These are phyloP conservation scores for Mycena citricolor DNA, from an alignment of 1,284 basidiomycete genomes.

Conservation along the genomic window DNA sequence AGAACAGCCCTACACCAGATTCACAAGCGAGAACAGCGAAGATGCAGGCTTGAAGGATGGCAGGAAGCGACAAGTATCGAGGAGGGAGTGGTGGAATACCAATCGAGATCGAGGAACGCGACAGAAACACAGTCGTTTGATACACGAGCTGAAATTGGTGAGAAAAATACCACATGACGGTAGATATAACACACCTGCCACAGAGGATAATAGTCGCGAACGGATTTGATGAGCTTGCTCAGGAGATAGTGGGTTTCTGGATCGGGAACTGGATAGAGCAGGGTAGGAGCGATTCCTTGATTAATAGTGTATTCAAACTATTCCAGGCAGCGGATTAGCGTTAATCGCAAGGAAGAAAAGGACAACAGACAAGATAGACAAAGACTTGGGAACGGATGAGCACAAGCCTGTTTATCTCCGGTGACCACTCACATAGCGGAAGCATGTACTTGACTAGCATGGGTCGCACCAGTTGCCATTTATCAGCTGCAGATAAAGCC, in stretches of 20 bases:
- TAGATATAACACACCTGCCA: slow-evolving; percentile 66
- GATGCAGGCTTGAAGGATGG: slow-evolving; percentile 67
- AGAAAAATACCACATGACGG: neutral
- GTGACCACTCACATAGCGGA: slow-evolving; percentile 63
- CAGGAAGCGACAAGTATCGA: slow-evolving; percentile 70
- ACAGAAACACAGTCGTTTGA: slow-evolving; percentile 94
- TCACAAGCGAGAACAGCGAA: slow-evolving; percentile 63
- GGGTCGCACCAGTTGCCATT: slow-evolving; percentile 74
- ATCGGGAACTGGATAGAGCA: slow-evolving; percentile 85
- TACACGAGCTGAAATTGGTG: slow-evolving; percentile 39
- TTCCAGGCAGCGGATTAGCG: slow-evolving; percentile 19
- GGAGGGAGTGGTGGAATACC: slow-evolving; percentile 83
- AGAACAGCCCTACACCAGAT: slow-evolving; percentile 66
- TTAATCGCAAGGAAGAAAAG: neutral
- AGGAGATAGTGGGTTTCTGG: slow-evolving; percentile 59
- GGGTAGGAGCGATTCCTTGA: slow-evolving; percentile 89
- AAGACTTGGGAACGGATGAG: too few species aligned
- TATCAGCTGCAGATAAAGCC: slow-evolving; percentile 65
- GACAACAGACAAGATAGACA: slow-evolving; percentile 65
- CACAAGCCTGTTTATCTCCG: too few species aligned
- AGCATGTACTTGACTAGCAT: slow-evolving; percentile 78
- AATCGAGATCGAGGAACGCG: slow-evolving; percentile 88
- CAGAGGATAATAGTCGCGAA: slow-evolving; percentile 93
- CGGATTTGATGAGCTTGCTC: slow-evolving; percentile 76
- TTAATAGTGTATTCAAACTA: slow-evolving; percentile 94